phyloP scores from a whole-genome alignment of 2,329 filamentous ascomycete genomes.

The Aaosphaeria arxii region DNA sequence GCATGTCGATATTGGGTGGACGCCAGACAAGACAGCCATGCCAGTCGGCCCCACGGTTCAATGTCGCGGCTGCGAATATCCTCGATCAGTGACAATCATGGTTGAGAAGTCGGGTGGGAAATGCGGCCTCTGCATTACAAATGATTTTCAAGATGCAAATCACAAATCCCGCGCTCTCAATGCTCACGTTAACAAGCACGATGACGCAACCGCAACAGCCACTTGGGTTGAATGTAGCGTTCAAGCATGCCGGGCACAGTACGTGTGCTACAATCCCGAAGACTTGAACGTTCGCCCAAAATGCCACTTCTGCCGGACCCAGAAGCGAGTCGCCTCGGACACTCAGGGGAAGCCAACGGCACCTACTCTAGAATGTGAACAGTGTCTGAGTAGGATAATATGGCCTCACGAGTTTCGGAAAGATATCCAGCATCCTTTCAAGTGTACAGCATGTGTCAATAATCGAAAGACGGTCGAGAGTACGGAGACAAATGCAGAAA shows the following conservation, averaged over 20 bases:
- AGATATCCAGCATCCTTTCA: constrained; percentile 38
- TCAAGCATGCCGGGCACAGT: constrained; percentile 47
- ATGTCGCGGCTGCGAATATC: constrained; percentile 44
- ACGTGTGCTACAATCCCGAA: constrained; percentile 48
- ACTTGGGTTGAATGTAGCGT: constrained; percentile 50
- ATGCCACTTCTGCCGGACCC: constrained; percentile 49
- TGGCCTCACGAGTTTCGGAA: constrained; percentile 38
- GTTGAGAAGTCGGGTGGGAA: constrained; percentile 21
- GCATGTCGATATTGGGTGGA: constrained; percentile 45
- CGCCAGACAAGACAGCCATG: constrained; percentile 43
- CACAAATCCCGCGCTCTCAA: constrained; percentile 17
- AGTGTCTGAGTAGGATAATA: constrained; percentile 47
- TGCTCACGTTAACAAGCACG: constrained; percentile 26
- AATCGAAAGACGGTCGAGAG: constrained; percentile 37
- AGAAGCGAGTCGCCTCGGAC: constrained; percentile 1
- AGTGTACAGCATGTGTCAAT: constrained; percentile 42
- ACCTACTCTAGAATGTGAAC: constrained; percentile 45
- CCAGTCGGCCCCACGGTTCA: constrained; percentile 43
- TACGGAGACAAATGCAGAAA: constrained; percentile 36
- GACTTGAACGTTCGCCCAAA: constrained; percentile 46
- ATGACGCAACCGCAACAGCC: constrained; percentile 29
- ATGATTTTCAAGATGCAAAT: constrained; percentile 10
- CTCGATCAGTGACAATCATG: constrained; percentile 53
- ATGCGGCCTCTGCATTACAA: constrained; percentile 43
- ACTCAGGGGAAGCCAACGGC: constrained; percentile 17